A percentile compares a stretch with the other conserved stretches of the same genome.
Conservation (phyloP, 2,329 filamentous ascomycete genomes). For the Macroventuria anomochaeta region DNA sequence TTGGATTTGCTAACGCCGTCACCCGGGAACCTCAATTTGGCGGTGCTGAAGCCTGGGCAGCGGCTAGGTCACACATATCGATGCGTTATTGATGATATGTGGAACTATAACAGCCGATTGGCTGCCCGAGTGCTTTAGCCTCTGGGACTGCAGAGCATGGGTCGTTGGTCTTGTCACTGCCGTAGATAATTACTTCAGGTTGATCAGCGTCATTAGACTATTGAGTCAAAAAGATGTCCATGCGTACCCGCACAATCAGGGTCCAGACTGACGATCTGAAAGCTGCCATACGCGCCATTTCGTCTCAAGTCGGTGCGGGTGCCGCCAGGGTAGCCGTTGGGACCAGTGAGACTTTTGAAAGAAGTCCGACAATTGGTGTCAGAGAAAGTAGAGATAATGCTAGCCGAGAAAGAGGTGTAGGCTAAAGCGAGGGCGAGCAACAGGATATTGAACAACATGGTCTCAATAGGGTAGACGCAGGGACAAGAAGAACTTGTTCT, state of each 20-base stretch:
- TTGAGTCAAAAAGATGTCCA: background rate
- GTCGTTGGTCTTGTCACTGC: conserved; percentile 3
- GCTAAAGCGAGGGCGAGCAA: background rate
- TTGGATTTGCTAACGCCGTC: no score
- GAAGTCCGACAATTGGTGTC: conserved; percentile 21
- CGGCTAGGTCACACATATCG: conserved; percentile 20
- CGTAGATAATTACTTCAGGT: conserved; percentile 25
- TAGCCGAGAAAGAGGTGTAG: background rate
- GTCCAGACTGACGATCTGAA: conserved; percentile 35
- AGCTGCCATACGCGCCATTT: conserved; percentile 24
- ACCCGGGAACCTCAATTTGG: no score
- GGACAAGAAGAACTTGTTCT: background rate
- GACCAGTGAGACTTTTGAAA: conserved; percentile 15
- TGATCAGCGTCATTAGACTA: no score
- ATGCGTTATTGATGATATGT: conserved; percentile 31
- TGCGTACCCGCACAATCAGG: conserved; percentile 32
- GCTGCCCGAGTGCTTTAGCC: conserved; percentile 12
- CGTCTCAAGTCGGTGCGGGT: conserved; percentile 24
- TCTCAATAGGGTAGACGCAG: background rate
- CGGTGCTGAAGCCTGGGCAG: background rate
- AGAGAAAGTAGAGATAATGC: conserved; percentile 20
- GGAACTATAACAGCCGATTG: conserved; percentile 27
- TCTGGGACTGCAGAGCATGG: conserved; percentile 12
- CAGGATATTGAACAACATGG: background rate
- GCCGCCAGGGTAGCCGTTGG: conserved; percentile 27